Evolutionary conservation across 768 basidiomycete genomes (phyloP), one percentile per base, ranked within the genome.

Genomic region (Macrolepiota fuliginosa): DNA sequence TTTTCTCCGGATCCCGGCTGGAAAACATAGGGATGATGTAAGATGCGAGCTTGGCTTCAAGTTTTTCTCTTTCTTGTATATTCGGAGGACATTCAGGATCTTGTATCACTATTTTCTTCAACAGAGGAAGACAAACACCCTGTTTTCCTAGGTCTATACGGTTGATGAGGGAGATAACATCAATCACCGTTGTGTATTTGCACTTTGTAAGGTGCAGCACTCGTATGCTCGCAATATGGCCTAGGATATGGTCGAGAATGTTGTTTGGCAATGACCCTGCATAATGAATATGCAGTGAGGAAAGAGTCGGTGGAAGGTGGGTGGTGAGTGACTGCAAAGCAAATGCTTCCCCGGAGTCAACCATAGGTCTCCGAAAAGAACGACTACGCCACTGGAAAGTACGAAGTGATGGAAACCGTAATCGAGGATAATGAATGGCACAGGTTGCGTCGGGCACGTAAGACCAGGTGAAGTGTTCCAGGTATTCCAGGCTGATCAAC

Each of bases 41-140:
- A 46, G 56, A 47, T 19, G 56, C 45, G n/a, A 57, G 40, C 32
- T 57, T n/a, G 45, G 27, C 40, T 57, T 57, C 45, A 10, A 42
- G 54, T 32, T 6, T 42, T 29, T 42, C 39, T 27, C 39, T 56
- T n/a, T 13, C 37, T 42, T 36, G 12, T 56, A 29, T 17, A 0
- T 27, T 10, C 24, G 42, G 42, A 42, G 39, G 40, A 3, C 24
- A 37, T 56, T 42, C 39, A 13, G 54, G 54, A 42, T 56, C 54
- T 56, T 56, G 54, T 9, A 57, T 57, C 10, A 47, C 17, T n/a
- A 57, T n/a, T 35, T 35, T 46, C n/a, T 57, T 25, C 2, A 47
- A 25, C 15, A 57, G 56, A 35, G 29, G 29, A 10, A 46, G 56
- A 19, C 2, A 36, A 19, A 29, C 12, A 42, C 7, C 6, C 10